phyloP scores from a whole-genome alignment of 1,139 yeast genomes.

The Diutina mesorugosa region DNA sequence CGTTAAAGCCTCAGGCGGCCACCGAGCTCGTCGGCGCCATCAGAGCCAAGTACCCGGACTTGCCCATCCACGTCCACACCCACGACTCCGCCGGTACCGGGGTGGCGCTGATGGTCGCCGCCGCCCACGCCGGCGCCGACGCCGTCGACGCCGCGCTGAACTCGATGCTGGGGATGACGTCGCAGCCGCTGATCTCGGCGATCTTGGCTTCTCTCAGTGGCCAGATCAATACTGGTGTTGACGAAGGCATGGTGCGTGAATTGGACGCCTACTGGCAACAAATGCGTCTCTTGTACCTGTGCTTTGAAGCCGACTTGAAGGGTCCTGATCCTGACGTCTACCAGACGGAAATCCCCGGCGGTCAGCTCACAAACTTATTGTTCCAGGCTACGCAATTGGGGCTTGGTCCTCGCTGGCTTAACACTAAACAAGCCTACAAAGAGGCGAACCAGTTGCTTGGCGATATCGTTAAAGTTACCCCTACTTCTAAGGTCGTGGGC shows the following conservation, averaged over 20 bases:
- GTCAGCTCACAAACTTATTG: constrained; percentile 90
- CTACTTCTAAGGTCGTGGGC: constrained; percentile 98
- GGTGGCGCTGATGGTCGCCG: constrained; percentile 91
- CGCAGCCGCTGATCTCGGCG: constrained; percentile 95
- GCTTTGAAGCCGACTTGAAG: constrained; percentile 96
- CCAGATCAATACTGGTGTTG: constrained; percentile 63
- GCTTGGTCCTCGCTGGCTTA: constrained; percentile 89
- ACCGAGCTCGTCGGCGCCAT: constrained; percentile 63
- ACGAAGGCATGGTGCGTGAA: constrained; percentile 57
- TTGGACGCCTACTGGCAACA: constrained; percentile 96
- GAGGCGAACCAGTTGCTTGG: constrained; percentile 85
- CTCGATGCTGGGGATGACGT: constrained; percentile 96
- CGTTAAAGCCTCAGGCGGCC: constrained; percentile 93
- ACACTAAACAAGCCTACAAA: constrained; percentile 87
- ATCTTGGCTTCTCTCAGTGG: constrained; percentile 88
- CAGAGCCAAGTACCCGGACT: constrained; percentile 77
- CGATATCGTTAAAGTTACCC: constrained; percentile 95
- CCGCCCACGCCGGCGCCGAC: constrained; percentile 95
- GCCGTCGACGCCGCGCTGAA: constrained; percentile 95
- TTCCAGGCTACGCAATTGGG: constrained; percentile 99
- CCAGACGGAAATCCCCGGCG: constrained; percentile 98
- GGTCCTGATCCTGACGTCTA: constrained; percentile 99
- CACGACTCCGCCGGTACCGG: constrained; percentile 99
- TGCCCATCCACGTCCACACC: constrained; percentile 97
- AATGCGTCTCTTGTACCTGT: constrained; percentile 90